These are phyloP conservation scores for Sporormia fimetaria DNA, from an alignment of 495 filamentous ascomycete species.

Conservation along the genomic window DNA sequence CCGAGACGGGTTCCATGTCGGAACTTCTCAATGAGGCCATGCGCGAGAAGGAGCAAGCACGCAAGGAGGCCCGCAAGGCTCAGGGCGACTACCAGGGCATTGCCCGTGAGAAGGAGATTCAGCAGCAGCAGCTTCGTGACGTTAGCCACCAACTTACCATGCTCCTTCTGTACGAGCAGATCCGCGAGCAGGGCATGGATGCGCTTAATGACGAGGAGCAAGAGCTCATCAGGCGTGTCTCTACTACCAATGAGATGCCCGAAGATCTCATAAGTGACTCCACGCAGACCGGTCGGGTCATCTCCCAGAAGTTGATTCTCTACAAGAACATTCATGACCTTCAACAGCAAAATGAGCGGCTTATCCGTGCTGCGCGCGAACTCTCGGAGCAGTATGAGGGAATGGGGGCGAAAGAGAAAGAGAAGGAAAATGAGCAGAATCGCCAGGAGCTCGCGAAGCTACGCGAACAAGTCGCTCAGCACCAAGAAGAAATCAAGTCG, in stretches of 20 bases:
- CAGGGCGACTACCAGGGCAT: slow-evolving; percentile 60
- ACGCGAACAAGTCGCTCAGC: slow-evolving; percentile 48
- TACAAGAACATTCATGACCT: slow-evolving; percentile 78
- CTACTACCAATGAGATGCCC: slow-evolving; percentile 52
- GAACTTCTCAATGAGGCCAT: slow-evolving; percentile 47
- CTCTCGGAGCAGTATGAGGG: slow-evolving; percentile 84
- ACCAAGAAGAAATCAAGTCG: slow-evolving; percentile 64
- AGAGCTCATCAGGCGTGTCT: slow-evolving; percentile 57
- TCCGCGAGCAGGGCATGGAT: slow-evolving; percentile 65
- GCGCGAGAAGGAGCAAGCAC: slow-evolving; percentile 44
- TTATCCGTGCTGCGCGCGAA: slow-evolving; percentile 69
- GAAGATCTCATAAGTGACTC: slow-evolving; percentile 56
- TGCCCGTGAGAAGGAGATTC: slow-evolving; percentile 61
- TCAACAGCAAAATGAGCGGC: slow-evolving; percentile 75
- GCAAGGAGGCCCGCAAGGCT: slow-evolving; percentile 55
- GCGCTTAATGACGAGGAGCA: slow-evolving; percentile 54
- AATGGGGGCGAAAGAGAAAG: slow-evolving; percentile 63
- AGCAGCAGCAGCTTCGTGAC: slow-evolving; percentile 82
- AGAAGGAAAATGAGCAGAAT: slow-evolving; percentile 57
- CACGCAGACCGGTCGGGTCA: slow-evolving; percentile 72
- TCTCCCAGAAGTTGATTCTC: slow-evolving; percentile 66
- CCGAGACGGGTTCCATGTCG: slow-evolving; percentile 72
- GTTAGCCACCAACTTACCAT: slow-evolving; percentile 81
- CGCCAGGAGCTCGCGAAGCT: slow-evolving; percentile 61
- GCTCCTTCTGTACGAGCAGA: slow-evolving; percentile 69